Evolutionary conservation across 2,329 filamentous ascomycete genomes (phyloP).

Genomic region (Colletotrichum chrysophilum): DNA sequence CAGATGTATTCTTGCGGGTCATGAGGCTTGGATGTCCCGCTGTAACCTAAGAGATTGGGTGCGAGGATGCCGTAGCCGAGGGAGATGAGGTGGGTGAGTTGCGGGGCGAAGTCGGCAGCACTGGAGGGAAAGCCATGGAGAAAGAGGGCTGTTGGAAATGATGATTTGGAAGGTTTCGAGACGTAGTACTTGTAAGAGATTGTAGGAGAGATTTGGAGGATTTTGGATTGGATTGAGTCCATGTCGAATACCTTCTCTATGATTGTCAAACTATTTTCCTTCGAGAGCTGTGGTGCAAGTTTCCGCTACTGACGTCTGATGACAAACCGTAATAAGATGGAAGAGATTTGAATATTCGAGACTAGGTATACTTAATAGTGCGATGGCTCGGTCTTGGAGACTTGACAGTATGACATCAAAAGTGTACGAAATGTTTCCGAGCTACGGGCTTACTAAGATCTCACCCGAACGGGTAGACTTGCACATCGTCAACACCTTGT

Average conservation of each 20-base stretch:
- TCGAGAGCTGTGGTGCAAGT: too few species aligned
- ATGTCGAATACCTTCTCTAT: not conserved
- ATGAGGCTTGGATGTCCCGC: constrained; percentile 82
- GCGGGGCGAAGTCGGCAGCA: constrained; percentile 46
- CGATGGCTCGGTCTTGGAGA: not conserved
- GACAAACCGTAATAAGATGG: too few species aligned
- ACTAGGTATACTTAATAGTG: too few species aligned
- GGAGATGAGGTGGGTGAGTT: constrained; percentile 36
- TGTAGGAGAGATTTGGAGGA: not conserved
- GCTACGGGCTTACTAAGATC: not conserved
- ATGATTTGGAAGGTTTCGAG: constrained; percentile 25
- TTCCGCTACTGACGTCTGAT: not conserved
- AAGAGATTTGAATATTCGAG: too few species aligned
- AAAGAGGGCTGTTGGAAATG: constrained; percentile 44
- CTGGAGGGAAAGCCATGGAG: constrained; percentile 56
- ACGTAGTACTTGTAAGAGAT: constrained; percentile 33
- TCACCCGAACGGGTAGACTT: not conserved
- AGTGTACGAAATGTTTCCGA: constrained; percentile 20
- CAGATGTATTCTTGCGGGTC: constrained; percentile 75
- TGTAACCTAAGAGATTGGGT: constrained; percentile 69
- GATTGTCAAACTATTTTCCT: not conserved
- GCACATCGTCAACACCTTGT: not conserved
- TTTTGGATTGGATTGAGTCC: not conserved
- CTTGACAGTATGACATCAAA: not conserved
- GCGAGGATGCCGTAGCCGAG: constrained; percentile 47